Evolutionary conservation across 2,329 filamentous ascomycete species (phyloP).

Genomic region (Mycosphaerella arachidis): DNA sequence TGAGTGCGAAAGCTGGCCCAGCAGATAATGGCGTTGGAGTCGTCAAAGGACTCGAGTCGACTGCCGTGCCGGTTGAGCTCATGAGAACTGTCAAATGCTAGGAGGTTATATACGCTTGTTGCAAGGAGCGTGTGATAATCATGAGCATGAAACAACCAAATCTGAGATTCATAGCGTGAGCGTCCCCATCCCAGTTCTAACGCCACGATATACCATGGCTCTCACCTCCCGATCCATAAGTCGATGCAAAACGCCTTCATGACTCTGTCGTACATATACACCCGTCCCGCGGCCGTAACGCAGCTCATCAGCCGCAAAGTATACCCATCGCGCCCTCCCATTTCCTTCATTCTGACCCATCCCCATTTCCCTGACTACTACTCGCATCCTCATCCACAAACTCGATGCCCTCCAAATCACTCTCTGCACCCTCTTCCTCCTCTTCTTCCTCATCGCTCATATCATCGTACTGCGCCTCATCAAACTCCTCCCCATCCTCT

Average conservation of each 20-base stretch:
- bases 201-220: not conserved
- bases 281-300: not conserved
- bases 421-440: constrained; percentile 1
- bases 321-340: not conserved
- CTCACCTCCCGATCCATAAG: not conserved
- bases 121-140: too few species aligned
- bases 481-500: constrained; percentile 6
- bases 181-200: not conserved
- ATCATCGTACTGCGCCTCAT: constrained; percentile 9
- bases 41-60: too few species aligned
- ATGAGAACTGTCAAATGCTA: too few species aligned
- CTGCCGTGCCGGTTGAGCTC: too few species aligned
- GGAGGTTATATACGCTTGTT: too few species aligned
- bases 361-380: constrained; percentile 1
- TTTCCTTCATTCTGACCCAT: constrained; percentile 1
- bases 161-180: not conserved
- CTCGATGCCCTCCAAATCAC: constrained; percentile 1
- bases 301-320: not conserved
- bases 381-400: constrained; percentile 2
- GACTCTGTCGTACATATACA: constrained; percentile 7
- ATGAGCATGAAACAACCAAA: not conserved
- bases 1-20: too few species aligned
- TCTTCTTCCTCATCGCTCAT: constrained; percentile 11
- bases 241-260: not conserved
- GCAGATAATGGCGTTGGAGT: too few species aligned